Evolutionary conservation across 1,284 basidiomycete species (phyloP).

Genomic region (Coniophora puteana): DNA sequence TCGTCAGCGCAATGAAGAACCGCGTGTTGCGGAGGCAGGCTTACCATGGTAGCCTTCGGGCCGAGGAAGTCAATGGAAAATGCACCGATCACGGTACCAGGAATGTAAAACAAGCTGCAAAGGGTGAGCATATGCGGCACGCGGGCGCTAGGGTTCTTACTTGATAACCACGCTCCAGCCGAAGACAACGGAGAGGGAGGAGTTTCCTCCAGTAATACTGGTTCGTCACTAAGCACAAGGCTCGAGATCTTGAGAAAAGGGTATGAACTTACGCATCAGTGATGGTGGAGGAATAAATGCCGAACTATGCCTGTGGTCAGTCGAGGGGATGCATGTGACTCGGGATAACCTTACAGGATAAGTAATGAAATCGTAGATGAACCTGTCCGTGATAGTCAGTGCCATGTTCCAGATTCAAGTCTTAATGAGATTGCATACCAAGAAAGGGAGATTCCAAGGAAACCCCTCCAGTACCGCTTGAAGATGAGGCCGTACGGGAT

Average conservation of each 20-base stretch:
- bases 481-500: slow-evolving; percentile 82
- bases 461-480: slow-evolving; percentile 72
- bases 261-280: slow-evolving; percentile 48
- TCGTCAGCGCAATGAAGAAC: slow-evolving; percentile 1
- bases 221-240: slow-evolving; percentile 4
- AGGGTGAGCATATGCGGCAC: background rate
- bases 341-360: slow-evolving; percentile 53
- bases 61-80: slow-evolving; percentile 74
- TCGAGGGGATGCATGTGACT: background rate
- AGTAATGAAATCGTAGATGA: slow-evolving; percentile 82
- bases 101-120: slow-evolving; percentile 71
- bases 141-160: slow-evolving; percentile 33
- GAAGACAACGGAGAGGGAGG: slow-evolving; percentile 56
- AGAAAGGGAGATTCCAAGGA: slow-evolving; percentile 67
- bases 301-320: slow-evolving; percentile 48
- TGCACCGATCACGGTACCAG: slow-evolving; percentile 70
- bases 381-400: slow-evolving; percentile 39
- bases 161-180: slow-evolving; percentile 80
- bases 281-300: slow-evolving; percentile 82
- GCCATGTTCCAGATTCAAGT: background rate
- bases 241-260: background rate
- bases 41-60: slow-evolving; percentile 74
- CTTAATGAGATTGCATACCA: slow-evolving; percentile 44
- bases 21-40: slow-evolving; percentile 1
- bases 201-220: slow-evolving; percentile 55